Conservation (phyloP, 306 rosid species). For the Dalbergia oliveri region DNA sequence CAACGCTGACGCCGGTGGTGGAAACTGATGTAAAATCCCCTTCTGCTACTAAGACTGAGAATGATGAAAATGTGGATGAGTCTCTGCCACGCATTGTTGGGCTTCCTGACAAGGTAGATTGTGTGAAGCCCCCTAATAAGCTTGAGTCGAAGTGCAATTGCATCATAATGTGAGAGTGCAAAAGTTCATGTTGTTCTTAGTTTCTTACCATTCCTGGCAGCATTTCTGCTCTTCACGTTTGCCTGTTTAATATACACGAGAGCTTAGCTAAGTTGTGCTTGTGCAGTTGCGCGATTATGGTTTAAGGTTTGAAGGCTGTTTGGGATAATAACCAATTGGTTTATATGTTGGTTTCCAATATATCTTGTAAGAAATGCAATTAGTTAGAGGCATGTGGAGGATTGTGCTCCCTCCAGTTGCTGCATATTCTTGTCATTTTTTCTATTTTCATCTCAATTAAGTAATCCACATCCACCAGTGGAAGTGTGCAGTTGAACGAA, state of each 20-base stretch:
- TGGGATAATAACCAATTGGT: constrained; percentile 60
- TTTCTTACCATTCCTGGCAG: neutral
- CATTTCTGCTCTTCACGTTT: neutral
- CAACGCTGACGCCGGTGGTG: constrained; percentile 48
- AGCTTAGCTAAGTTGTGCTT: too few relatives aligned
- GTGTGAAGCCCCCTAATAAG: constrained; percentile 85
- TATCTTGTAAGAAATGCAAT: constrained; percentile 68
- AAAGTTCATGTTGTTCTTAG: constrained; percentile 21
- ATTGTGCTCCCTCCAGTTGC: constrained; percentile 4
- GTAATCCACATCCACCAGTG: too few relatives aligned
- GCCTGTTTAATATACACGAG: too few relatives aligned
- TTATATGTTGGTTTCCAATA: constrained; percentile 55
- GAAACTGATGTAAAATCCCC: constrained; percentile 64
- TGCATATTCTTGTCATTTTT: too few relatives aligned
- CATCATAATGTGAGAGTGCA: constrained; percentile 82
- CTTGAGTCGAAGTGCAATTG: constrained; percentile 96
- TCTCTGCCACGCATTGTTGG: constrained; percentile 61
- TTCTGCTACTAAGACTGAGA: constrained; percentile 56
- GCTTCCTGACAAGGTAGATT: constrained; percentile 76
- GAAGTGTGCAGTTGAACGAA: too few relatives aligned
- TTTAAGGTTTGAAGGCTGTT: constrained; percentile 53
- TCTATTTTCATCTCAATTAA: too few relatives aligned
- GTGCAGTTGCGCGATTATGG: neutral
- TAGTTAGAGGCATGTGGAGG: constrained; percentile 58
- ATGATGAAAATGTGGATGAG: constrained; percentile 74